Conservation (phyloP, 441 rosid species). For the Syzygium malaccense region DNA sequence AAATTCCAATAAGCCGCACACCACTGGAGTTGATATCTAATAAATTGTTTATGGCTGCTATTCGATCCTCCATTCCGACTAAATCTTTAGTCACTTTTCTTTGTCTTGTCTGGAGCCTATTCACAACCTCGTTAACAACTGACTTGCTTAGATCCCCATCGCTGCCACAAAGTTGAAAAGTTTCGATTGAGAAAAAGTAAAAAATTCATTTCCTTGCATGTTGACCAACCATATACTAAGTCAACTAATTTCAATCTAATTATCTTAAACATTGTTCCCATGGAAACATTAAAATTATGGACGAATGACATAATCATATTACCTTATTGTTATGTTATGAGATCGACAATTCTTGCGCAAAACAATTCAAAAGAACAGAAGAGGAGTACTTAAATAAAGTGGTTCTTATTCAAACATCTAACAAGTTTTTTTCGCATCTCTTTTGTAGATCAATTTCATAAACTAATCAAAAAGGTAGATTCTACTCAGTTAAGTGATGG, state of each 20-base stretch:
- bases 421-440: neutral
- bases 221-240: neutral
- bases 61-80: neutral
- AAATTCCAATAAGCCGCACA: neutral
- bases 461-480: neutral
- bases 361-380: neutral
- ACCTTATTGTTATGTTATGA: neutral
- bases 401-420: rapidly evolving
- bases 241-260: neutral
- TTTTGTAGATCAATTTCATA: neutral
- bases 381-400: neutral
- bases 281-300: neutral
- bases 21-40: rapidly evolving
- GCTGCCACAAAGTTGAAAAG: neutral
- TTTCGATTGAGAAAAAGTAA: neutral
- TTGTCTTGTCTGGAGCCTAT: neutral
- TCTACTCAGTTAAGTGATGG: neutral
- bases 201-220: neutral
- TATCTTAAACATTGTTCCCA: neutral
- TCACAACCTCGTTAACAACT: neutral
- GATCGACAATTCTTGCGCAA: neutral
- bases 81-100: neutral
- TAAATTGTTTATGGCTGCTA: neutral
- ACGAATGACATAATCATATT: neutral
- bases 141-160: neutral